Evolutionary conservation across 208 protist species (phyloP).

Genomic region (Wallacemonas sp.): DNA sequence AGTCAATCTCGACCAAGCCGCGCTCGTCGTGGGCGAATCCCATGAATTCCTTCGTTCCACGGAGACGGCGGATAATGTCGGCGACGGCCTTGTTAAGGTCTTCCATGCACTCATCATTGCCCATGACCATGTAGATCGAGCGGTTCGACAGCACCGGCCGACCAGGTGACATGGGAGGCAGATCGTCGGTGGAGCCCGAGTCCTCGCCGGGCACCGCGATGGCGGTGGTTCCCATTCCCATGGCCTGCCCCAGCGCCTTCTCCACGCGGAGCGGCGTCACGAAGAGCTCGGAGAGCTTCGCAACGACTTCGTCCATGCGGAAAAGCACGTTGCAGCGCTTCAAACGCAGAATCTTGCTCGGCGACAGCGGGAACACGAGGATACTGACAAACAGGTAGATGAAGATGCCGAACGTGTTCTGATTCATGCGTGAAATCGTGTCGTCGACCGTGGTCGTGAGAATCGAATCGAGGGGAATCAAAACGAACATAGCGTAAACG

Average conservation of each 20-base stretch:
- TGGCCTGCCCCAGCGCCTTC: not conserved
- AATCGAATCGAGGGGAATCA: conserved; percentile 77
- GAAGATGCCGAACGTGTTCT: conserved; percentile 90
- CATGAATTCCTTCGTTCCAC: conserved; percentile 72
- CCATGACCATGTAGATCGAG: conserved; percentile 43
- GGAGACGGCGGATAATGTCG: conserved; percentile 59
- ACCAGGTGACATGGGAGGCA: not conserved
- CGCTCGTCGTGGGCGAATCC: conserved; percentile 77
- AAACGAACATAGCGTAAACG: conserved; percentile 87
- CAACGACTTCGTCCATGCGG: conserved; percentile 46
- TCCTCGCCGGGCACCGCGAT: not conserved
- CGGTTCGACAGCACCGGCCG: conserved; percentile 31
- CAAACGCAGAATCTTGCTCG: conserved; percentile 63
- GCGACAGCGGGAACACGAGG: conserved; percentile 71
- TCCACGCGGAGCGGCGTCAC: conserved; percentile 31
- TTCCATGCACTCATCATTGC: conserved; percentile 42
- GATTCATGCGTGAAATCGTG: conserved; percentile 83
- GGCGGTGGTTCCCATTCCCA: not conserved
- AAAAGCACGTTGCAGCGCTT: conserved; percentile 80
- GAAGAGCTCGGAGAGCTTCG: conserved; percentile 63
- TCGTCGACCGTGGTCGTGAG: conserved; percentile 48
- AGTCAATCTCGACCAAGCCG: conserved; percentile 60
- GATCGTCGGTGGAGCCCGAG: not conserved
- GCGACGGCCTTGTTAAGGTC: conserved; percentile 41
- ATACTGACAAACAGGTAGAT: conserved; percentile 86